Conservation (phyloP, 2,329 filamentous ascomycete species). For the Elsinoe perseae region DNA sequence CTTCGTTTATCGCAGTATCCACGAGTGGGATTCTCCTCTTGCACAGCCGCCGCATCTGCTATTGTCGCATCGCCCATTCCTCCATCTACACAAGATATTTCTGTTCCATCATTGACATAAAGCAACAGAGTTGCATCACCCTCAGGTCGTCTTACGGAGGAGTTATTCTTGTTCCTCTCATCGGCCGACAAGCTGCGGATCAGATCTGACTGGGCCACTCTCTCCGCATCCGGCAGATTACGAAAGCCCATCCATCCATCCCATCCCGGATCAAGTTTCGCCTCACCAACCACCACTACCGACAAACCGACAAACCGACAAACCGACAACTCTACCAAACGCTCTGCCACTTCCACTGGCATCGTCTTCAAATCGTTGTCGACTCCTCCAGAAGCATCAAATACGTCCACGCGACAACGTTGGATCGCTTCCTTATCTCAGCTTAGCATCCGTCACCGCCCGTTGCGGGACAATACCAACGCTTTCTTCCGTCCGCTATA, state of each 20-base stretch:
- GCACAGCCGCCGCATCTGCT: neutral
- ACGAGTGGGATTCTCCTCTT: neutral
- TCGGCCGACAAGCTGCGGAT: neutral
- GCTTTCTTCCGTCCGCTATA: conserved; percentile 12
- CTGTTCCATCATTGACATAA: neutral
- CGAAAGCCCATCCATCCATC: neutral
- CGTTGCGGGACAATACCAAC: conserved; percentile 14
- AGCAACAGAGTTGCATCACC: neutral
- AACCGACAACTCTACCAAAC: neutral
- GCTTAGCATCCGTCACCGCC: conserved; percentile 2
- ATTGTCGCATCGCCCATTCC: neutral
- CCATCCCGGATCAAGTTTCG: neutral
- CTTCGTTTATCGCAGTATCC: neutral
- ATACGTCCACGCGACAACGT: conserved; percentile 7
- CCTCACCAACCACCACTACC: conserved; percentile 4
- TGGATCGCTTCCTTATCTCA: conserved; percentile 1
- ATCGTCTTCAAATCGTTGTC: neutral
- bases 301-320: no score
- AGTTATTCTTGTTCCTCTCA: neutral
- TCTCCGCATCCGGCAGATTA: conserved; percentile 5
- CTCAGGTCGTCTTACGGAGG: neutral
- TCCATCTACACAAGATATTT: neutral
- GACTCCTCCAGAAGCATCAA: neutral
- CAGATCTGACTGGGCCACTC: neutral
- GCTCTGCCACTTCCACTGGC: neutral